phyloP scores from a whole-genome alignment of 2,329 filamentous ascomycete genomes.

The Colletotrichum agaves region DNA sequence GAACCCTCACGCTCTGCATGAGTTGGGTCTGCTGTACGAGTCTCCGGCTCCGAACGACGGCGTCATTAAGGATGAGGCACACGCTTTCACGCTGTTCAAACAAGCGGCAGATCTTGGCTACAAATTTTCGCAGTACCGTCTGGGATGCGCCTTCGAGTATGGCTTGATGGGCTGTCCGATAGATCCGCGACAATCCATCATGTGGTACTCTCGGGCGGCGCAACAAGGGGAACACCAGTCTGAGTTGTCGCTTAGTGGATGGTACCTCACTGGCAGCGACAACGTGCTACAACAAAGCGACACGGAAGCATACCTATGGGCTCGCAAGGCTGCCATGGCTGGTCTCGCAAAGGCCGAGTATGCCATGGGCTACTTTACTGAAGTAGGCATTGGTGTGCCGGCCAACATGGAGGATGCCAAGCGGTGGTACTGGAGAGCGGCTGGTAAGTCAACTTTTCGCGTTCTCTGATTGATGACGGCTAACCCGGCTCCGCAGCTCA shows the following conservation, averaged over 20 bases:
- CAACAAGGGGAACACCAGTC: slow-evolving; percentile 94
- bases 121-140: slow-evolving; percentile 92
- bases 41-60: slow-evolving; percentile 74
- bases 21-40: slow-evolving; percentile 77
- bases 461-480: slow-evolving; percentile 33
- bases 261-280: slow-evolving; percentile 93
- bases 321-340: slow-evolving; percentile 88
- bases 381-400: slow-evolving; percentile 89
- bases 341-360: slow-evolving; percentile 95
- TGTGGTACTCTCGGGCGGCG: slow-evolving; percentile 93
- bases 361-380: slow-evolving; percentile 97
- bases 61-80: slow-evolving; percentile 82
- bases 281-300: slow-evolving; percentile 92
- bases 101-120: slow-evolving; percentile 90
- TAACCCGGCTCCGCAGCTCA: slow-evolving; percentile 71
- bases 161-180: slow-evolving; percentile 84
- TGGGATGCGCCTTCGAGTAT: slow-evolving; percentile 91
- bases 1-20: slow-evolving; percentile 95
- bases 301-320: slow-evolving; percentile 97
- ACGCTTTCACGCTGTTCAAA: slow-evolving; percentile 83
- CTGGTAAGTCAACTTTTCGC: slow-evolving; percentile 72
- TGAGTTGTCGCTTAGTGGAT: slow-evolving; percentile 85
- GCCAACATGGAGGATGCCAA: slow-evolving; percentile 94
- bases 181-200: slow-evolving; percentile 85
- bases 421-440: slow-evolving; percentile 97